Evolutionary conservation across 129 eudicot species (phyloP), one percentile per base, ranked within the genome.

Genomic region (Cynara cardunculus): DNA sequence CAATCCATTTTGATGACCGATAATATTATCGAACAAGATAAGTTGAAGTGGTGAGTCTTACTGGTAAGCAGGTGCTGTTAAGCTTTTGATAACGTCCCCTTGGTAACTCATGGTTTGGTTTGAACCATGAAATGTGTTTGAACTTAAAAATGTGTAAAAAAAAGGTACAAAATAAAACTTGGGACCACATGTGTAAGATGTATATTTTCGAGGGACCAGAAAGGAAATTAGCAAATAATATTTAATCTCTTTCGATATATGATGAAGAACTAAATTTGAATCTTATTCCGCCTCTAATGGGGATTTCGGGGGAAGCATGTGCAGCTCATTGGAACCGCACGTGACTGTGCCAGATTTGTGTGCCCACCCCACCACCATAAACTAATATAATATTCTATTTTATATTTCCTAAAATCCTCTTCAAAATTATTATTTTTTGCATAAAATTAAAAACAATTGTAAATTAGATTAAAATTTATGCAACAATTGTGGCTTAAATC

Each of bases 231-330:
- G 59, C 34, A 56, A 73, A 27, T 76, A 14, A 14, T 64, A 21
- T 39, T 8, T 26, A 72, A 34, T 71, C 59, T 56, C 19, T 71
- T 14, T 32, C 2, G 12, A 35, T 9, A 12, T 18, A 19, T 56
- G 65, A n/a, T 39, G 69, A 26, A 78, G 53, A 24, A 4, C 32
- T 77, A 14, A 73, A 79, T 78, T 86, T 86, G 84, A 83, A 79
- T 82, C 76, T 74, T 84, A 32, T 84, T 87, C 83, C 87, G 87
- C 89, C 74, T 66, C 69, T 78, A 82, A 78, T 78, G 79, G 79
- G 84, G 62, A 79, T 84, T 81, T 80, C 67, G 69, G 66, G 81
- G 85, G 84, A 81, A 80, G 89, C 89, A 88, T 88, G 91, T 88
- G 91, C 86, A 61, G 24, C 84, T 75, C 78, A 49, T 83, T 83